Evolutionary conservation across 73 alveolate genomes (phyloP).

Genomic region (Tetrahymena malaccensis): DNA sequence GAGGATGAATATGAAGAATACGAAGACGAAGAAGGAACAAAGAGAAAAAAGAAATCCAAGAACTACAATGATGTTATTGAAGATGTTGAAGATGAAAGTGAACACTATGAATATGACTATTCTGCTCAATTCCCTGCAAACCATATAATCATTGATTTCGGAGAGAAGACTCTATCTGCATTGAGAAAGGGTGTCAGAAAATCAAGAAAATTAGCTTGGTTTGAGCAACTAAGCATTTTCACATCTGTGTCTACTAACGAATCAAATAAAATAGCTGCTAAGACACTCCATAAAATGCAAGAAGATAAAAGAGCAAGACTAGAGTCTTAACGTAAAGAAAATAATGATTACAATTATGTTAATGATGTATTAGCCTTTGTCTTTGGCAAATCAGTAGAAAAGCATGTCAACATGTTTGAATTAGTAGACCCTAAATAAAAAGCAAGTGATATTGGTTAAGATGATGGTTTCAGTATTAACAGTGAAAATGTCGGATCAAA

Average conservation of each 20-base stretch:
- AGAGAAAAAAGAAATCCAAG: not conserved
- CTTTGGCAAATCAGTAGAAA: not conserved
- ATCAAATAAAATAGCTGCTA: not conserved
- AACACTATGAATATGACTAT: not conserved
- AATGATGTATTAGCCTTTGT: not conserved
- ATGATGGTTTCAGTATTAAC: not conserved
- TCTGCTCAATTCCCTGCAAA: not conserved
- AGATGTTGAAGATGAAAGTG: not conserved
- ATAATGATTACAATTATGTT: not conserved
- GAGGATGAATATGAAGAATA: conserved; percentile 9
- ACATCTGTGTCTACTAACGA: not conserved
- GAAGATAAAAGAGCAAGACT: not conserved
- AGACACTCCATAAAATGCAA: not conserved
- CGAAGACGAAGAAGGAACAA: conserved; percentile 2
- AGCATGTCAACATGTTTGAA: not conserved
- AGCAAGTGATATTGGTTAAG: not conserved
- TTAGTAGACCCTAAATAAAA: not conserved
- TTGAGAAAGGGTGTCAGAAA: not conserved
- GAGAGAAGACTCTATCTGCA: not conserved
- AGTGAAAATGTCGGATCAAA: not conserved
- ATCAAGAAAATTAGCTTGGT: not conserved
- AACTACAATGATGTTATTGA: not conserved
- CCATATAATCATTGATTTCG: not conserved
- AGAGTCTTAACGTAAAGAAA: not conserved
- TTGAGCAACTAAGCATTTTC: not conserved